Base-by-base conservation (phyloP, 2,329 filamentous ascomycete genomes). In the Xylariaceae sp. region DNA sequence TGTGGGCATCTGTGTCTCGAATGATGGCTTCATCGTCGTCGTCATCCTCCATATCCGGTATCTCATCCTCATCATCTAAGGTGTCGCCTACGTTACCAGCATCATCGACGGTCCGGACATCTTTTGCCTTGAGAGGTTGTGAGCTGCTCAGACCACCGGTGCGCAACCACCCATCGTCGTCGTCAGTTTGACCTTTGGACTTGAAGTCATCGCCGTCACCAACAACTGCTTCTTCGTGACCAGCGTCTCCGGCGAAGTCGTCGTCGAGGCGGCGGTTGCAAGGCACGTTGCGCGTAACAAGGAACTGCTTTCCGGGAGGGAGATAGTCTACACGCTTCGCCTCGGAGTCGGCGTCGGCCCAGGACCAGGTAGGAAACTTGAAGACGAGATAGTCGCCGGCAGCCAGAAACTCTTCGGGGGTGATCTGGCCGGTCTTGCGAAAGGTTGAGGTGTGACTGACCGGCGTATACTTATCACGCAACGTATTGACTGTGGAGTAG, bases 321-420 rank as follows among this genome's bases (percentile, higher is more conserved):
- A 99, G 84, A 70, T 96, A 90, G 61, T 80, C 78, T 50, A 90
- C 89, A 59, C 92, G 88, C 72, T 91, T 90, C 57, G 84, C 81
- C 1, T 87, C 83, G n/a, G 86, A 85, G 50, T 93, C 89, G 62
- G 93, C 92, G 66, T 94, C 91, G 61, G 89, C 86, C 94, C 94
- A 99, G 43, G 91, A 89, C 94, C 94, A 99, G 53, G 93, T 96
- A 7, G 93, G 94, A 76, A 99, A 99, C 79, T 97, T 97, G 85
- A 95, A 96, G 68, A 96, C 92, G 30, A 99, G 86, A 72, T 97
- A 99, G 77, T 99, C 94, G 65, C 94, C 94, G 3, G 94, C 94
- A 3, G 89, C 88, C 44, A 97, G 81, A 73, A 99, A 99, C 80
- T 99, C 94, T 69, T 97, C 93, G 15, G 93, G 93, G 0, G 93